Evolutionary conservation across 345 rosid species (phyloP).

Genomic region (Brassica napus): Da-Ae NC_063439.1:5590501-5591000

Average conservation of each 20-base stretch:
- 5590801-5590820: background rate
- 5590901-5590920: conserved; percentile 3
- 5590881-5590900: background rate
- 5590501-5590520: conserved; percentile 24
- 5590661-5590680: too few relatives aligned
- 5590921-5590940: conserved; percentile 13
- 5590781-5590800: background rate
- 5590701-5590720: background rate
- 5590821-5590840: background rate
- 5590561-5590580: background rate
- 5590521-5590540: conserved; percentile 23
- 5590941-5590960: background rate
- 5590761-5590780: background rate
- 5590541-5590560: background rate
- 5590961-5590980: conserved; percentile 2
- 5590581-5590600: background rate
- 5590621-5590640: too few relatives aligned
- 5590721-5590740: too few relatives aligned
- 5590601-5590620: too few relatives aligned
- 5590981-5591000: background rate
- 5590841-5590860: conserved; percentile 12
- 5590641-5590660: too few relatives aligned
- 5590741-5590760: background rate
- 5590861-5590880: conserved; percentile 23
- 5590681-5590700: too few relatives aligned